phyloP scores from a whole-genome alignment of 768 basidiomycete species.

The Lactarius akahatsu region DNA sequence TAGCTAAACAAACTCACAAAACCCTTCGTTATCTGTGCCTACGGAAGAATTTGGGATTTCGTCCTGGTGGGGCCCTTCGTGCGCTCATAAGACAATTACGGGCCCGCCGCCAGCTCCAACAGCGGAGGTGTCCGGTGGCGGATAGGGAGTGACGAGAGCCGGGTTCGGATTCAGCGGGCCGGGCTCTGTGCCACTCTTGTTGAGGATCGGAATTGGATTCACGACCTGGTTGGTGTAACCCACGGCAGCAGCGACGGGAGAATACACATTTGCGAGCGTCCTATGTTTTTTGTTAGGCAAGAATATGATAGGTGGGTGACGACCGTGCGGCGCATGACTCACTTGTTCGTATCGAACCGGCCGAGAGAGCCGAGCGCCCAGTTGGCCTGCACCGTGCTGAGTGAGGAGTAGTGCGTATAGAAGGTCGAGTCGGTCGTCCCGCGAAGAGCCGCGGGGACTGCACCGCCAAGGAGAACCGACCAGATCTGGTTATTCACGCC shows the following conservation, averaged over 20 bases:
- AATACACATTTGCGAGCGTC: slow-evolving; percentile 50
- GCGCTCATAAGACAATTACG: slow-evolving; percentile 37
- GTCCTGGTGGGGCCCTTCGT: too few species aligned
- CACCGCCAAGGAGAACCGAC: slow-evolving; percentile 45
- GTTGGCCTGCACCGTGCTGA: slow-evolving; percentile 58
- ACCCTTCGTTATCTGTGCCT: too few species aligned
- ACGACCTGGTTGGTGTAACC: slow-evolving; percentile 44
- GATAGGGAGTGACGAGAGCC: slow-evolving; percentile 41
- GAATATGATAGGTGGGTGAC: not conserved
- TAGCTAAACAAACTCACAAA: too few species aligned
- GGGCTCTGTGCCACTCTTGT: slow-evolving; percentile 43
- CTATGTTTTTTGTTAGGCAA: slow-evolving; percentile 2
- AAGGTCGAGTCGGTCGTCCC: slow-evolving; percentile 52
- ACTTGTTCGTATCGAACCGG: slow-evolving; percentile 54
- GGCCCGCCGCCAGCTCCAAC: slow-evolving; percentile 44
- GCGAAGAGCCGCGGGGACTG: slow-evolving; percentile 42
- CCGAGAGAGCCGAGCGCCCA: slow-evolving; percentile 62
- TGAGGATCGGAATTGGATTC: slow-evolving; percentile 38
- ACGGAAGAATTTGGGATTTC: too few species aligned
- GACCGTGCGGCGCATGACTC: slow-evolving; percentile 22
- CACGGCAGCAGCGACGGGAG: slow-evolving; percentile 46
- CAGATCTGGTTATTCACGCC: slow-evolving; percentile 48
- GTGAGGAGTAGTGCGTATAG: slow-evolving; percentile 60
- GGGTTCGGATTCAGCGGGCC: slow-evolving; percentile 44
- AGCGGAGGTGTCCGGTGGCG: slow-evolving; percentile 42